phyloP scores from a whole-genome alignment of 768 basidiomycete genomes.

The Dioszegia hungarica region DNA sequence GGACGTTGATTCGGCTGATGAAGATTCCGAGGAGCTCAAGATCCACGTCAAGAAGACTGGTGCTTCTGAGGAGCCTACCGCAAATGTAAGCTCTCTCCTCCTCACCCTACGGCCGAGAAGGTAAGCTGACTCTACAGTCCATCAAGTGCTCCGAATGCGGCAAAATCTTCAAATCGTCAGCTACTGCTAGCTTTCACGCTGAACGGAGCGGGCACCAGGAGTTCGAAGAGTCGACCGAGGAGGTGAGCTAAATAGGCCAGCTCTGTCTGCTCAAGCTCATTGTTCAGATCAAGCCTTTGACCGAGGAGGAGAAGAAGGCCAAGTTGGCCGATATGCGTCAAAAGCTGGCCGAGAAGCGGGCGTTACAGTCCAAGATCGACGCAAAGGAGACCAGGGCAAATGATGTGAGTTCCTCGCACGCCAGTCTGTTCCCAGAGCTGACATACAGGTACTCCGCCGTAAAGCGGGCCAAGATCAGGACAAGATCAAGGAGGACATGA shows the following conservation, averaged over 20 bases:
- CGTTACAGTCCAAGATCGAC: constrained; percentile 66
- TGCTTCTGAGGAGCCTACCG: constrained; percentile 21
- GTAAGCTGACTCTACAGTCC: constrained; percentile 16
- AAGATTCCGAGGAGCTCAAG: constrained; percentile 40
- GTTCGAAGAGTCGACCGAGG: constrained; percentile 92
- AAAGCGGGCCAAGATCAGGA: constrained; percentile 77
- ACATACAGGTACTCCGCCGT: constrained; percentile 67
- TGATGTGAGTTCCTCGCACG: constrained; percentile 42
- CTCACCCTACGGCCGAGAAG: neutral
- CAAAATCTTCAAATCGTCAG: constrained; percentile 79
- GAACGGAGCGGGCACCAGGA: constrained; percentile 93
- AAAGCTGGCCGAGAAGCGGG: constrained; percentile 76
- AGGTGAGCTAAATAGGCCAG: constrained; percentile 54
- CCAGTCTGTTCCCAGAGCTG: constrained; percentile 52
- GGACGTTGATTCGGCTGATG: constrained; percentile 17
- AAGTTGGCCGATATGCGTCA: constrained; percentile 71
- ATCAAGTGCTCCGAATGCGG: constrained; percentile 58
- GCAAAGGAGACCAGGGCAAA: constrained; percentile 58
- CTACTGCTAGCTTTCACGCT: constrained; percentile 85
- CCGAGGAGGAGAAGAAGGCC: constrained; percentile 84
- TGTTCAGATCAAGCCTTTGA: constrained; percentile 78
- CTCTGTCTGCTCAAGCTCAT: neutral
- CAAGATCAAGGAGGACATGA: constrained; percentile 69
- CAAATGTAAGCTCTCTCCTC: constrained; percentile 33
- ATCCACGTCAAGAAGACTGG: constrained; percentile 48